Evolutionary conservation across 129 eudicot genomes (phyloP).

Genomic region (Escallonia rubra): DNA sequence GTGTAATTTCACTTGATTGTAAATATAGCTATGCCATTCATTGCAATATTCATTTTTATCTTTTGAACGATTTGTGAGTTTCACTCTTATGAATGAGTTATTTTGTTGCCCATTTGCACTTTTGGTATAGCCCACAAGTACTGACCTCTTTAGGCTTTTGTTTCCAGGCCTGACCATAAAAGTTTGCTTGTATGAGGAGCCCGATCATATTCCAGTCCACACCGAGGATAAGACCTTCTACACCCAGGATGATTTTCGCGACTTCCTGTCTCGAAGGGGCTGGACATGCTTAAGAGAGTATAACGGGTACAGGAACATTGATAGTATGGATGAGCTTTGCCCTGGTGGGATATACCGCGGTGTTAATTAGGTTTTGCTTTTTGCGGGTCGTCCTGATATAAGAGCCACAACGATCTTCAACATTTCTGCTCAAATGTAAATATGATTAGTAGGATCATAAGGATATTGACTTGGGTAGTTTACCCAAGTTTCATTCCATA

Average conservation of each 20-base stretch:
- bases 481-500: no score
- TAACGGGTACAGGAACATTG: constrained; percentile 49
- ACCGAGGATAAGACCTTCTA: constrained; percentile 87
- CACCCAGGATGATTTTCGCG: constrained; percentile 80
- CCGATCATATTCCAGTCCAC: constrained; percentile 67
- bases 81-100: no score
- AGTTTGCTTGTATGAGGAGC: constrained; percentile 66
- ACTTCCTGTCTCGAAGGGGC: constrained; percentile 69
- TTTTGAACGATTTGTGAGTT: no score
- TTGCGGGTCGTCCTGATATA: neutral
- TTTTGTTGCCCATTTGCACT: no score
- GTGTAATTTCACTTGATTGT: no score
- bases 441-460: neutral
- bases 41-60: no score
- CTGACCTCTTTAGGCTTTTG: neutral
- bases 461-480: no score
- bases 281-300: constrained; percentile 75
- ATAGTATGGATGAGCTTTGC: constrained; percentile 75
- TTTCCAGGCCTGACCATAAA: constrained; percentile 67
- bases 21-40: no score
- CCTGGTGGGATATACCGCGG: constrained; percentile 86
- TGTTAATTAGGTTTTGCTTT: constrained; percentile 13
- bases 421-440: neutral
- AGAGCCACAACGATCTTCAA: neutral
- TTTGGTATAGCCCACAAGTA: no score